Conservation (phyloP, 2,329 filamentous ascomycete genomes). For the Ascochyta clinopodiicola region DNA sequence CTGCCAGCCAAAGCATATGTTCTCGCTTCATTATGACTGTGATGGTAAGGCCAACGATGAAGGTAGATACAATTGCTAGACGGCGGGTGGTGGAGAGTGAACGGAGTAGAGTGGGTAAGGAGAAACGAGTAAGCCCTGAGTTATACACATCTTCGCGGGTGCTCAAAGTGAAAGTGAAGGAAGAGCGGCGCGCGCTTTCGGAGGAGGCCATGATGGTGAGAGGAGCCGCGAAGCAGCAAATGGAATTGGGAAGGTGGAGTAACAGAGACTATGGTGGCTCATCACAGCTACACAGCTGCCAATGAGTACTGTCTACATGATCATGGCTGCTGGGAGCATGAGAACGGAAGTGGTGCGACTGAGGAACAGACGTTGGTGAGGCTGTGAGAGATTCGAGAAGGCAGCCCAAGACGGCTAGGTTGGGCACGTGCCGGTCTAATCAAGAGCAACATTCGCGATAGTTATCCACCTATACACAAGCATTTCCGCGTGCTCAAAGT, state of each 20-base stretch:
- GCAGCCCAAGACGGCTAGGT: background rate
- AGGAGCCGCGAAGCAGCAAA: background rate
- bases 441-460: no score
- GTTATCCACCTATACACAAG: no score
- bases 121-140: background rate
- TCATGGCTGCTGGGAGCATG: no score
- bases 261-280: background rate
- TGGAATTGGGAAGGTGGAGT: background rate
- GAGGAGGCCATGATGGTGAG: slow-evolving; percentile 5
- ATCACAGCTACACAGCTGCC: background rate
- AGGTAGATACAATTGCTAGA: slow-evolving; percentile 10
- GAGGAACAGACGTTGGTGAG: no score
- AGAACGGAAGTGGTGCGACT: no score
- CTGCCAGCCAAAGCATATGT: slow-evolving; percentile 21
- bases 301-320: background rate
- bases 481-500: no score
- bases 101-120: background rate
- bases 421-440: background rate
- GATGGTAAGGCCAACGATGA: slow-evolving; percentile 15
- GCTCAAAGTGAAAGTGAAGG: slow-evolving; percentile 5
- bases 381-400: no score
- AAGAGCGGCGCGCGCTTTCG: slow-evolving; percentile 4
- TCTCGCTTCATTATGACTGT: slow-evolving; percentile 29
- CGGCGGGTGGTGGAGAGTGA: background rate
- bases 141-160: background rate